Percentiles rank a stretch among this genome's conserved stretches.
Conservation (phyloP, 1,284 basidiomycete genomes). For the Ceratobasidium sp. region DNA sequence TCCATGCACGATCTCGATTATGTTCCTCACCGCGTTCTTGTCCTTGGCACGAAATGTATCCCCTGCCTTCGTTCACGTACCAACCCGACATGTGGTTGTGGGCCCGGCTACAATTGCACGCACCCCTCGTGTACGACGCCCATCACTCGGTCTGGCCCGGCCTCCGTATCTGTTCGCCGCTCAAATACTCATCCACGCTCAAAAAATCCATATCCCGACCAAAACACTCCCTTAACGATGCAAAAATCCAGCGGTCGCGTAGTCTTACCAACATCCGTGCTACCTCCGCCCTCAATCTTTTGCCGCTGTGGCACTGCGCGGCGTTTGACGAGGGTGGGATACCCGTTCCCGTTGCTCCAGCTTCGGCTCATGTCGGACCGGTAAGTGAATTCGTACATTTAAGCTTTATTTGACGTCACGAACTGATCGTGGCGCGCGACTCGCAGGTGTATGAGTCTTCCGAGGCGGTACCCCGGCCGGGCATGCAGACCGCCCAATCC, state of each 20-base stretch:
- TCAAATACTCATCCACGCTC: conserved; percentile 32
- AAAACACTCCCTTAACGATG: not conserved
- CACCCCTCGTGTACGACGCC: not conserved
- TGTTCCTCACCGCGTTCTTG: conserved; percentile 15
- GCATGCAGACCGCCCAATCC: too few relatives aligned
- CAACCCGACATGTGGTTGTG: not conserved
- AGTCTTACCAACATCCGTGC: conserved; percentile 28
- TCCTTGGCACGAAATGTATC: conserved; percentile 21
- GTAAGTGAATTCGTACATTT: too few relatives aligned
- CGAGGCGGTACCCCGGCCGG: too few relatives aligned
- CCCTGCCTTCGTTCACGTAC: not conserved
- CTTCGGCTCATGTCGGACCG: conserved; percentile 15
- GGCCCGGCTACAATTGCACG: not conserved
- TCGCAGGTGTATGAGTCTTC: too few relatives aligned
- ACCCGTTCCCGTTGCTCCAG: not conserved
- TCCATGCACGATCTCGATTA: conserved; percentile 30
- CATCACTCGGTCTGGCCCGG: too few relatives aligned
- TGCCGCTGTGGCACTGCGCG: not conserved
- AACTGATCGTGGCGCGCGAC: too few relatives aligned
- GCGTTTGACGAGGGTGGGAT: not conserved
- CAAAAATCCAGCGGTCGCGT: conserved; percentile 23
- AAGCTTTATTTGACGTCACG: too few relatives aligned
- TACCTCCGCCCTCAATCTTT: not conserved
- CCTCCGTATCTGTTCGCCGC: not conserved
- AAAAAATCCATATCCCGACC: conserved; percentile 23